A percentile compares a stretch with the other conserved stretches of the same genome.
phyloP scores from a whole-genome alignment of 1,284 basidiomycete species.

The Tremellales sp. region DNA sequence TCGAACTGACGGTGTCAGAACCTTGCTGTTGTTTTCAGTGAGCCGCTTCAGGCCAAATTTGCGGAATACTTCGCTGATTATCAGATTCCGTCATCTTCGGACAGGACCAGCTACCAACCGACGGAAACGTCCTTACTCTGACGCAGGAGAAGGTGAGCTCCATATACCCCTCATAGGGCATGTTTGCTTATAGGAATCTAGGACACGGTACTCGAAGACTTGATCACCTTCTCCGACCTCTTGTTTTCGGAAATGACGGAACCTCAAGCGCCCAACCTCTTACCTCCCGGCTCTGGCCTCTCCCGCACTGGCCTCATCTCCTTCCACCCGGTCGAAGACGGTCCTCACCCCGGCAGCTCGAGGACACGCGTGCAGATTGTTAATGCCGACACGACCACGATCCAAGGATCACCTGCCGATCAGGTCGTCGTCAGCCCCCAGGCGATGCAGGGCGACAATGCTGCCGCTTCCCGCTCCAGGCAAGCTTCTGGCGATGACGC shows the following conservation, averaged over 20 bases:
- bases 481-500: neutral
- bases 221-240: slow-evolving; percentile 63
- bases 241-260: slow-evolving; percentile 43
- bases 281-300: slow-evolving; percentile 30
- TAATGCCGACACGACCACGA: neutral
- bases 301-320: slow-evolving; percentile 25
- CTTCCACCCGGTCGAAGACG: slow-evolving; percentile 21
- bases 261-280: slow-evolving; percentile 14
- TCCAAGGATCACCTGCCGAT: neutral
- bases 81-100: slow-evolving; percentile 70
- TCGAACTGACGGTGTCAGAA: slow-evolving; percentile 51
- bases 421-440: neutral
- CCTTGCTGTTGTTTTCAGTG: slow-evolving; percentile 75
- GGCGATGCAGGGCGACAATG: neutral
- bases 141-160: slow-evolving; percentile 63
- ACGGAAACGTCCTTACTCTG: slow-evolving; percentile 66
- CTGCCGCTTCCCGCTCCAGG: neutral
- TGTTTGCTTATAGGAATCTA: slow-evolving; percentile 34
- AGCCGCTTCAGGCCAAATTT: slow-evolving; percentile 1
- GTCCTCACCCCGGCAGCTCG: slow-evolving; percentile 27
- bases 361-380: slow-evolving; percentile 24
- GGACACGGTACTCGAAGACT: slow-evolving; percentile 83
- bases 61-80: neutral
- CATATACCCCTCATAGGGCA: slow-evolving; percentile 1
- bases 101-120: slow-evolving; percentile 76